Evolutionary conservation across 2,329 filamentous ascomycete genomes (phyloP), one percentile per base, ranked within the genome.

Genomic region (Pseudogymnoascus sp.): DNA sequence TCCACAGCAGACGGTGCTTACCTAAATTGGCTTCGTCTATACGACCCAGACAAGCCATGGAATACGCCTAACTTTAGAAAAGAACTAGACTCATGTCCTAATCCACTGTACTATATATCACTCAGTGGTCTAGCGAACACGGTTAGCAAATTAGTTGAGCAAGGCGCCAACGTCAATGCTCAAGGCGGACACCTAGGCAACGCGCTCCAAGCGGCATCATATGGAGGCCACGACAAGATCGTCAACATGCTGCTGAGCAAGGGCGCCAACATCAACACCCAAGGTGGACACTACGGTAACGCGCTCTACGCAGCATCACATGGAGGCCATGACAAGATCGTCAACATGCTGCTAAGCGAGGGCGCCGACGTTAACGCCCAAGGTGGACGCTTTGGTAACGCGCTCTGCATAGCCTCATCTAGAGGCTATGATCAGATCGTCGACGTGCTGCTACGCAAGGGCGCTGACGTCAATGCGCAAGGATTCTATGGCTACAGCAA

Each of bases 311-410:
- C 27, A 21, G 59, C 59, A 58, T 36, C 58, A 35, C 1, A 0
- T 9, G 27, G 6, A 31, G 67, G 68, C 9, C 61, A 68, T 13
- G 39, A 69, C 25, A 61, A 66, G 6, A 65, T 73, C 12, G 67
- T 73, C 7, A 42, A 68, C 35, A 45, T 68, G 2, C 69, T 76
- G 1, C 52, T 73, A n/a, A 63, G 67, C 18, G 59, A 55, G 3
- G 67, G 67, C 13, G 70, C 67, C n/a, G 64, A 71, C 40, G 65
- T 71, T n/a, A 67, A 71, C 18, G 18, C 18, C 1, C 18, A 18
- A 18, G 18, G 39, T 59, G 60, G 59, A 58, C 3, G 62, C 60
- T 42, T 64, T 25, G 59, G 60, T 13, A 64, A 65, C 25, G 40
- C 21, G 1, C 60, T 33, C 10, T 33, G 27, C 25, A 52, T 33